A percentile compares a stretch with the other conserved stretches of the same genome.
phyloP scores from a whole-genome alignment of 768 basidiomycete species.

The Agaricus blazei region DNA sequence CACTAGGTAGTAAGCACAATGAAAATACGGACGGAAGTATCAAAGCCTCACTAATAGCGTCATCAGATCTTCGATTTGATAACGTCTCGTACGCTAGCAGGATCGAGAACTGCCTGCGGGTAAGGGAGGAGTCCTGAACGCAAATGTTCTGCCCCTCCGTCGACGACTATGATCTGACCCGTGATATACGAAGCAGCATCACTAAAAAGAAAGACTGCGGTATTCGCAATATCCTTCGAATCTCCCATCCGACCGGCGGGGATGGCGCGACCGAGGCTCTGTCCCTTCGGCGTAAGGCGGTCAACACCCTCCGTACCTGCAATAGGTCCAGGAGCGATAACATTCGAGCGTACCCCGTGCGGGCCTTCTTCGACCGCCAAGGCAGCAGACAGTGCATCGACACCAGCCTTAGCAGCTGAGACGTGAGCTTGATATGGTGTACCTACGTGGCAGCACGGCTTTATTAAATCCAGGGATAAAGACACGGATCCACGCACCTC shows the following conservation, averaged over 20 bases:
- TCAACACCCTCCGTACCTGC: constrained; percentile 69
- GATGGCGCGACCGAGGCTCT: constrained; percentile 13
- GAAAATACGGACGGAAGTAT: neutral
- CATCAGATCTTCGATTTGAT: constrained; percentile 45
- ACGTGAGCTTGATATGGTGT: constrained; percentile 90
- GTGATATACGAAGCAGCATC: constrained; percentile 73
- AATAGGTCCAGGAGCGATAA: constrained; percentile 83
- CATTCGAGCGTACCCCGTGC: constrained; percentile 86
- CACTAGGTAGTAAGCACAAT: neutral
- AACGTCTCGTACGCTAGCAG: constrained; percentile 40
- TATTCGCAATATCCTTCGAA: constrained; percentile 62
- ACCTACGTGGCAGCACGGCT: constrained; percentile 31
- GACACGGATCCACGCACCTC: constrained; percentile 38
- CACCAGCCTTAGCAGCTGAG: constrained; percentile 90
- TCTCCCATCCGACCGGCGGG: constrained; percentile 51
- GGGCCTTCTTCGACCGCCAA: constrained; percentile 94
- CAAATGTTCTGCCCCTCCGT: constrained; percentile 59
- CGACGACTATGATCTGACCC: constrained; percentile 69
- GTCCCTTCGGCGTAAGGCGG: constrained; percentile 40
- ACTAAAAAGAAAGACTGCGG: constrained; percentile 78
- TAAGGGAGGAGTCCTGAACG: constrained; percentile 49
- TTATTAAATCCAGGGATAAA: neutral
- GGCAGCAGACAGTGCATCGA: constrained; percentile 84
- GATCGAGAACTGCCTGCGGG: constrained; percentile 59
- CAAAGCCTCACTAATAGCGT: neutral